These are phyloP conservation scores for Ceratocystis cubensis DNA, from an alignment of 2,329 filamentous ascomycete genomes.

Conservation along the genomic window DNA sequence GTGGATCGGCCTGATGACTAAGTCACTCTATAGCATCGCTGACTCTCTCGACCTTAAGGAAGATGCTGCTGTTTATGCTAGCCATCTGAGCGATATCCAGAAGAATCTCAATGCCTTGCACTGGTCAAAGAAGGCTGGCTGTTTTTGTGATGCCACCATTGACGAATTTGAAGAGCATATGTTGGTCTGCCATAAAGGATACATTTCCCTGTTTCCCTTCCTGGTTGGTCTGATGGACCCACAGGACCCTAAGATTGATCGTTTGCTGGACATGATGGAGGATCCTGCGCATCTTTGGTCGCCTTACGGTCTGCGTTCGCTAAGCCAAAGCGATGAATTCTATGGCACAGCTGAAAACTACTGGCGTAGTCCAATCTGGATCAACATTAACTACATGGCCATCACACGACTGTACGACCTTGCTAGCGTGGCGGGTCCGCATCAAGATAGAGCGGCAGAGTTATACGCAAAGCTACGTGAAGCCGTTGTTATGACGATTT, in stretches of 20 bases:
- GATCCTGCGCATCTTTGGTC: constrained; percentile 85
- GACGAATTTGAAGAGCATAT: constrained; percentile 86
- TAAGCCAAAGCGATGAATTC: constrained; percentile 69
- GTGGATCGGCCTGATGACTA: constrained; percentile 95
- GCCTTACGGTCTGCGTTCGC: constrained; percentile 70
- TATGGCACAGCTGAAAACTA: constrained; percentile 94
- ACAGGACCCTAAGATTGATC: constrained; percentile 61
- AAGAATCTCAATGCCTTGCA: constrained; percentile 86
- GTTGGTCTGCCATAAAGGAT: constrained; percentile 92
- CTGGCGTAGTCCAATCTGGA: constrained; percentile 90
- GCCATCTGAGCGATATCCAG: constrained; percentile 62
- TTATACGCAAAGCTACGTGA: constrained; percentile 66
- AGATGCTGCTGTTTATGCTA: constrained; percentile 59
- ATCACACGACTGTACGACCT: constrained; percentile 19
- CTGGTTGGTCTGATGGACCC: constrained; percentile 65
- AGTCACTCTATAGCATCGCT: constrained; percentile 70
- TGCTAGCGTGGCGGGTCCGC: constrained; percentile 47
- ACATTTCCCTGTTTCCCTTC: constrained; percentile 88
- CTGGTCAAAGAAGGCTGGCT: constrained; percentile 69
- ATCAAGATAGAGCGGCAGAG: constrained; percentile 53
- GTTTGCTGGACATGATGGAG: constrained; percentile 62
- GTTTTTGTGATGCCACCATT: constrained; percentile 89
- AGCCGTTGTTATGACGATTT: constrained; percentile 83
- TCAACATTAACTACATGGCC: constrained; percentile 89
- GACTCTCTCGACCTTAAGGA: constrained; percentile 60